Percentiles rank a stretch among this genome's conserved stretches.
phyloP scores from a whole-genome alignment of 352 stramenopile genomes.

The Phytopythium helicoides region DNA sequence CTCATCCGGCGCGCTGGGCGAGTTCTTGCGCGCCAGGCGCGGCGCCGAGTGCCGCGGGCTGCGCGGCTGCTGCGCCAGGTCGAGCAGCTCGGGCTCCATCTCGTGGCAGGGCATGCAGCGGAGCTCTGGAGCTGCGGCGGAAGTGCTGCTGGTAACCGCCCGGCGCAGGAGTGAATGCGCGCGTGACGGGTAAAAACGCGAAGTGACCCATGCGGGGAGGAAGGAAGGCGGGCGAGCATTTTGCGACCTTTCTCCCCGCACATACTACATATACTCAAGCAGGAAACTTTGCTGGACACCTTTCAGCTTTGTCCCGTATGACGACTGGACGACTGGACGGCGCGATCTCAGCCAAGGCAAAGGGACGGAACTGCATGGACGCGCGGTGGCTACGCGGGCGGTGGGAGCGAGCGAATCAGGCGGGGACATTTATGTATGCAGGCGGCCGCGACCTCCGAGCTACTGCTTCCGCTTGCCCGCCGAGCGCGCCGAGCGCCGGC shows the following conservation, averaged over 20 bases:
- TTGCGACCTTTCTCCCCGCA: no score
- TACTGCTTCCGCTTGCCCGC: slow-evolving; percentile 39
- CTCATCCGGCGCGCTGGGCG: slow-evolving; percentile 22
- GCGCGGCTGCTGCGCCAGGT: slow-evolving; percentile 14
- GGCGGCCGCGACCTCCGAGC: no score
- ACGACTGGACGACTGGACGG: slow-evolving; percentile 1
- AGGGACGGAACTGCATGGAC: no score
- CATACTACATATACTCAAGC: no score
- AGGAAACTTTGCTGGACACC: slow-evolving; percentile 1
- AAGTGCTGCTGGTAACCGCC: not conserved
- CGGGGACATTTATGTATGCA: no score
- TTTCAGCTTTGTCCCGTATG: slow-evolving; percentile 1
- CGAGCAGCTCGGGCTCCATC: slow-evolving; percentile 43
- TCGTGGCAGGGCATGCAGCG: not conserved
- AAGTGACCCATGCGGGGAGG: slow-evolving; percentile 22
- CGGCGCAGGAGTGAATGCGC: slow-evolving; percentile 5
- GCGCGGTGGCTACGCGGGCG: no score
- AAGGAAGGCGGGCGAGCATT: no score
- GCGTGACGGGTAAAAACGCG: slow-evolving; percentile 23
- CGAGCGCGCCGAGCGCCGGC: slow-evolving; percentile 11
- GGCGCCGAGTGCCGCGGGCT: slow-evolving; percentile 3
- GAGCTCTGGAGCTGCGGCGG: not conserved
- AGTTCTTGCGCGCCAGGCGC: slow-evolving; percentile 55
- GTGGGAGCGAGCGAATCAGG: no score
- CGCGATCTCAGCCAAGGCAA: no score